Conservation (phyloP, 148 eudicot species). For the Diospyros lotus region DNA sequence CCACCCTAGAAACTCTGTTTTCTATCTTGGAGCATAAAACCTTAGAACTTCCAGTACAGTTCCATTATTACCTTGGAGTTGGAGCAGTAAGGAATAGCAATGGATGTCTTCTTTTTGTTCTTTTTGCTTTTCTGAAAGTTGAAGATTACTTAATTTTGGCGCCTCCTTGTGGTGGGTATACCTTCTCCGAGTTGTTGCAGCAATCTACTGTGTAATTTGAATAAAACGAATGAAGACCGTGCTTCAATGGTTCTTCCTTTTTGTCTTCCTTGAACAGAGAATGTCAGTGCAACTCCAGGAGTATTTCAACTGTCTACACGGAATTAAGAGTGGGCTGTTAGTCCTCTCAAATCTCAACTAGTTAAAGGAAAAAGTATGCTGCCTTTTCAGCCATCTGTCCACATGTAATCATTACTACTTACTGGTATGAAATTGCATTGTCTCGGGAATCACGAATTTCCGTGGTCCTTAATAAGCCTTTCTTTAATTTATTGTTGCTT, state of each 20-base stretch:
- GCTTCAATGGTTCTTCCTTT: background rate
- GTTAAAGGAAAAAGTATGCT: background rate
- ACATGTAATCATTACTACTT: background rate
- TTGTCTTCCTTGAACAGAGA: conserved; percentile 6
- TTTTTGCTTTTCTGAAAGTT: too few relatives aligned
- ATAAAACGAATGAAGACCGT: background rate
- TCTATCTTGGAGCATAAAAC: too few relatives aligned
- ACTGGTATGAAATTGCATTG: conserved; percentile 5
- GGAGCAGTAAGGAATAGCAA: too few relatives aligned
- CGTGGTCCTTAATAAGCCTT: conserved; percentile 11
- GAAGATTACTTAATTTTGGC: background rate
- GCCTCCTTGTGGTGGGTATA: background rate
- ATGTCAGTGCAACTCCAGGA: conserved; percentile 4
- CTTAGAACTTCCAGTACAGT: too few relatives aligned
- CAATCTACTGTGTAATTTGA: background rate
- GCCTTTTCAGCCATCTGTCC: background rate
- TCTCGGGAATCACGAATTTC: background rate
- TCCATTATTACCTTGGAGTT: too few relatives aligned
- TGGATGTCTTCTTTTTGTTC: too few relatives aligned
- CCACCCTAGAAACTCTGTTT: too few relatives aligned
- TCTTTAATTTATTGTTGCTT: conserved; percentile 8
- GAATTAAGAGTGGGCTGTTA: background rate
- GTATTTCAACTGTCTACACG: conserved; percentile 7
- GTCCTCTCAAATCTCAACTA: background rate
- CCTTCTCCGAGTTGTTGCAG: background rate